Percentiles rank a stretch among this genome's conserved stretches.
Evolutionary conservation across 352 stramenopile species (phyloP).

Genomic region (Globisporangium spiculum): DNA sequence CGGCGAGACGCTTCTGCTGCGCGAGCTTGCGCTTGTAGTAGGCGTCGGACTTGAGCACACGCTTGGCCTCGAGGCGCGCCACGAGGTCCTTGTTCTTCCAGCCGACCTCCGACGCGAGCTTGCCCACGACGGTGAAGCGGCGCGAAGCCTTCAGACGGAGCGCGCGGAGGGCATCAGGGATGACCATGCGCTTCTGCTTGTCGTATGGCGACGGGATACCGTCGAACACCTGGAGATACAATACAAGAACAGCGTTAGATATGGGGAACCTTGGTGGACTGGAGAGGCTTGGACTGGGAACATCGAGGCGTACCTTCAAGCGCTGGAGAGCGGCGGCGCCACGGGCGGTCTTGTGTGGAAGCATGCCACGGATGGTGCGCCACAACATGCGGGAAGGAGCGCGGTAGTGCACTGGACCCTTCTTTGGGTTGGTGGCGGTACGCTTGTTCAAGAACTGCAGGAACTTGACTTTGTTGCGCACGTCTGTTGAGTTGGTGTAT

Average conservation of each 20-base stretch:
- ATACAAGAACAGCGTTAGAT: not conserved
- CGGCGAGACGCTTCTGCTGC: slow-evolving; percentile 86
- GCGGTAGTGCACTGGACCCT: slow-evolving; percentile 98
- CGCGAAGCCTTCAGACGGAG: slow-evolving; percentile 93
- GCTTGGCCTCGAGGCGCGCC: slow-evolving; percentile 91
- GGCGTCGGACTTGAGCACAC: slow-evolving; percentile 93
- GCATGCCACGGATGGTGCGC: slow-evolving; percentile 96
- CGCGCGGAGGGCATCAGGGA: slow-evolving; percentile 94
- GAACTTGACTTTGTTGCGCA: slow-evolving; percentile 98
- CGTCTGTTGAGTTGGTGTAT: slow-evolving; percentile 62
- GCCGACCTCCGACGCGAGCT: slow-evolving; percentile 94
- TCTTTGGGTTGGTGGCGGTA: slow-evolving; percentile 97
- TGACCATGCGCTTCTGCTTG: slow-evolving; percentile 99
- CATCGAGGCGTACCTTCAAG: slow-evolving; percentile 78
- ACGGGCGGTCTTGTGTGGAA: slow-evolving; percentile 98
- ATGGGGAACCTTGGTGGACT: not conserved
- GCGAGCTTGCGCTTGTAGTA: slow-evolving; percentile 98
- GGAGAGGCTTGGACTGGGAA: not conserved
- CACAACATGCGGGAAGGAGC: slow-evolving; percentile 93
- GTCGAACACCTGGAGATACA: slow-evolving; percentile 90
- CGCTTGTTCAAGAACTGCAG: slow-evolving; percentile 98
- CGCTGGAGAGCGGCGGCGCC: slow-evolving; percentile 94
- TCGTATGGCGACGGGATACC: slow-evolving; percentile 98
- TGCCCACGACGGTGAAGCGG: slow-evolving; percentile 94
- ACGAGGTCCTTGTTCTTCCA: slow-evolving; percentile 98